Evolutionary conservation across 2,329 filamentous ascomycete species (phyloP).

Genomic region (Aspergillus versicolor): DNA sequence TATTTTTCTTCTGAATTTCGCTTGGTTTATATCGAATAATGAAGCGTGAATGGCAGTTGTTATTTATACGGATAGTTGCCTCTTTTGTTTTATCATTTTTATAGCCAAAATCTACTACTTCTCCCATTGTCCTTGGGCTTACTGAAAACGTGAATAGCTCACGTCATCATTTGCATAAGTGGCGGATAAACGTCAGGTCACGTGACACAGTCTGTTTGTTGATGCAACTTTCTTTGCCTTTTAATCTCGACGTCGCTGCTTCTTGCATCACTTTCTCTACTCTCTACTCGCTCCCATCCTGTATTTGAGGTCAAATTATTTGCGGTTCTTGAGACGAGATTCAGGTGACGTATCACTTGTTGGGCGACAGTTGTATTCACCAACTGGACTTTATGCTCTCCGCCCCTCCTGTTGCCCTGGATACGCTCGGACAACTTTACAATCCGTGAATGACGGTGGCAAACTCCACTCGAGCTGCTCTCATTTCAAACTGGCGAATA

Average conservation of each 20-base stretch:
- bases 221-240: not conserved
- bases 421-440: constrained; percentile 29
- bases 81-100: not conserved
- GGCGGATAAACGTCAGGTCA: constrained; percentile 2
- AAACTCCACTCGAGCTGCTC: not conserved
- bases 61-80: not conserved
- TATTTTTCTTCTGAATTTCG: constrained; percentile 13
- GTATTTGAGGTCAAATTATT: not conserved
- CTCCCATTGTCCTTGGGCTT: not conserved
- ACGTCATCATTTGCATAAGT: not conserved
- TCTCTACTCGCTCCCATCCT: not conserved
- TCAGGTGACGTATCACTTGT: not conserved
- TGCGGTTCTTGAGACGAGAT: not conserved
- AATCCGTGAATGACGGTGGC: constrained; percentile 16
- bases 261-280: not conserved
- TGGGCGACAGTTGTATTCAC: not conserved
- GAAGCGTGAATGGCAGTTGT: constrained; percentile 10
- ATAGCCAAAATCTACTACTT: not conserved
- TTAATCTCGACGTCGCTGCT: not conserved
- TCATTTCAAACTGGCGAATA: not conserved
- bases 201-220: constrained; percentile 9
- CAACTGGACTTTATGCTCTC: not conserved
- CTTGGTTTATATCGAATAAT: constrained; percentile 4
- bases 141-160: not conserved
- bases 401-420: constrained; percentile 38